Conservation (phyloP, 2,329 filamentous ascomycete genomes). For the Talaromyces pinophilus region DNA sequence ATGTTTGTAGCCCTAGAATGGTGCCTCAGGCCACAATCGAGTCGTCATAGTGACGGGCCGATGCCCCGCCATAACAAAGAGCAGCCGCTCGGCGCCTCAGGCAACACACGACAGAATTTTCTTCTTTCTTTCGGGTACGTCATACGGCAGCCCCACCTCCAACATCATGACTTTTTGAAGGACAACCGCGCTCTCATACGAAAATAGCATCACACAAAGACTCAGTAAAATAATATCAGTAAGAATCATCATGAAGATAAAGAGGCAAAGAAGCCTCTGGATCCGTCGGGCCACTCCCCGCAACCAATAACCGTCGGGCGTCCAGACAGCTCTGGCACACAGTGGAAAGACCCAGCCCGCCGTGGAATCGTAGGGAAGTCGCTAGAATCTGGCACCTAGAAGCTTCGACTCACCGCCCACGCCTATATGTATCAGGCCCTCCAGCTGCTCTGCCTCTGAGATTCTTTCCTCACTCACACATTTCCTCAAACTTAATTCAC, state of each 20-base stretch:
- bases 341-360: conserved; percentile 41
- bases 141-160: background rate
- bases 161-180: background rate
- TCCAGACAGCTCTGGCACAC: conserved; percentile 26
- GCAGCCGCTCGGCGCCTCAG: background rate
- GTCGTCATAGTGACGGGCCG: background rate
- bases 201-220: background rate
- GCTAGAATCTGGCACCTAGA: conserved; percentile 40
- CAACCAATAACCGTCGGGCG: conserved; percentile 3
- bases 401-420: conserved; percentile 42
- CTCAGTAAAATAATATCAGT: background rate
- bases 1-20: background rate
- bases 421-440: conserved; percentile 40
- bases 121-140: background rate
- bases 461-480: conserved; percentile 22
- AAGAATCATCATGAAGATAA: background rate
- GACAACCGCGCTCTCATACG: background rate
- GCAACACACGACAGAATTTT: background rate
- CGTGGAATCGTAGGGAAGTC: conserved; percentile 38
- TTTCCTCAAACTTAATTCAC: background rate
- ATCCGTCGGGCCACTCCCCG: background rate
- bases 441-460: conserved; percentile 21
- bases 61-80: background rate
- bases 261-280: conserved; percentile 13
- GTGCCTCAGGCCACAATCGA: background rate